Evolutionary conservation across 108 stramenopile genomes (phyloP), one percentile per base, ranked within the genome.

Genomic region (Nitzschia sp.): DNA sequence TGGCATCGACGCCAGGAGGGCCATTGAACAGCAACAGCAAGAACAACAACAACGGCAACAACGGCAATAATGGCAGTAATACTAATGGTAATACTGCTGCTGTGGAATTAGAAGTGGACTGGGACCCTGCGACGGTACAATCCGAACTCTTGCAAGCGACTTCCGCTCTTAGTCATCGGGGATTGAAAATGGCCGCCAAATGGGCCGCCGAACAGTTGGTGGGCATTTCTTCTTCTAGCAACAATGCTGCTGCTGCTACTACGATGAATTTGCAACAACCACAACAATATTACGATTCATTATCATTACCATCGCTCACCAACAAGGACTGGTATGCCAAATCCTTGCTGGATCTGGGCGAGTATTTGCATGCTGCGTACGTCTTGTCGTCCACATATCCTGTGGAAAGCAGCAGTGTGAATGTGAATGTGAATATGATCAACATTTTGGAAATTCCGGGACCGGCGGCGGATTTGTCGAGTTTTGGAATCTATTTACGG

Each of bases 191-290:
- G 32, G 86, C 89, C 0, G 75, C 88, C 63, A 84, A 87, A 47
- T 95, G 89, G 89, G 89, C 90, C 11, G 81, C 87, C 28, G 91
- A 91, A 52, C 91, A 92, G 71, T 58, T 87, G 30, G 68, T 85
- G 36, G 91, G 89, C 0, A 68, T 92, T 53, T 54, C 55, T 17
- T n/a, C n/a, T n/a, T n/a, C n/a, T n/a, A n/a, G n/a, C n/a, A n/a
- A n/a, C n/a, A n/a, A n/a, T n/a, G n/a, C n/a, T n/a, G n/a, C n/a
- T n/a, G n/a, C n/a, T n/a, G n/a, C n/a, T n/a, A 53, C 41, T n/a
- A 31, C 34, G 1, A 19, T 25, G 25, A 9, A n/a, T 5, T 61
- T 38, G 41, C 35, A 45, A 62, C 59, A 48, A 68, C 45, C 38
- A 23, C 22, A 55, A 35, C 54, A 34, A 6, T 34, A 15, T 5